These are phyloP conservation scores for Schwanniomyces vanrijiae DNA, from an alignment of 805 yeast species.

Conservation along the genomic window DNA sequence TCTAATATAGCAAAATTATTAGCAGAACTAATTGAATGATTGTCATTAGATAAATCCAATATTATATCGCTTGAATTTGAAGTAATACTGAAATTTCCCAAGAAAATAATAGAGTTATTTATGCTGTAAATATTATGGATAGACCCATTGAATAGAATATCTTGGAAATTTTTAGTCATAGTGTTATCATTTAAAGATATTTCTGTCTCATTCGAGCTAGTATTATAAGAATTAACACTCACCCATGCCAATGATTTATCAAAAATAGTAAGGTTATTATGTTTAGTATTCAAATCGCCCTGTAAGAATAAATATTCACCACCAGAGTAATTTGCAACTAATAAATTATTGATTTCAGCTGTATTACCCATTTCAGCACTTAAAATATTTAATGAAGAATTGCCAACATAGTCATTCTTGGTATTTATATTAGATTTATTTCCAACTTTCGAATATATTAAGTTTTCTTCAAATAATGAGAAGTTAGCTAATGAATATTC, in stretches of 20 bases:
- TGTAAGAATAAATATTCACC: constrained; percentile 39
- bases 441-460: constrained; percentile 19
- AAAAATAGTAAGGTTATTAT: constrained; percentile 26
- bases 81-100: constrained; percentile 34
- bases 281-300: constrained; percentile 46
- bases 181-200: constrained; percentile 13
- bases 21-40: constrained; percentile 21
- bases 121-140: constrained; percentile 20
- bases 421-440: constrained; percentile 23
- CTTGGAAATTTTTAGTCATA: constrained; percentile 8
- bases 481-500: constrained; percentile 78
- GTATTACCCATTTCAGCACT: constrained; percentile 28
- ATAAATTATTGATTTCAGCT: constrained; percentile 35
- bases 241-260: constrained; percentile 30
- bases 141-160: constrained; percentile 29
- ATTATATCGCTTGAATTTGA: constrained; percentile 27
- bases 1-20: constrained; percentile 38
- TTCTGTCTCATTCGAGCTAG: constrained; percentile 30
- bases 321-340: constrained; percentile 22
- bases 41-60: constrained; percentile 27
- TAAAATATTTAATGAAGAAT: constrained; percentile 37
- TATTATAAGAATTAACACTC: constrained; percentile 26
- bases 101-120: constrained; percentile 20
- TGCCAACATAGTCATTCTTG: constrained; percentile 39
- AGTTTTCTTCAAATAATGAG: constrained; percentile 30